A percentile compares a stretch with the other conserved stretches of the same genome.
Conservation (phyloP, 768 basidiomycete species). For the Suillus tomentosus region DNA sequence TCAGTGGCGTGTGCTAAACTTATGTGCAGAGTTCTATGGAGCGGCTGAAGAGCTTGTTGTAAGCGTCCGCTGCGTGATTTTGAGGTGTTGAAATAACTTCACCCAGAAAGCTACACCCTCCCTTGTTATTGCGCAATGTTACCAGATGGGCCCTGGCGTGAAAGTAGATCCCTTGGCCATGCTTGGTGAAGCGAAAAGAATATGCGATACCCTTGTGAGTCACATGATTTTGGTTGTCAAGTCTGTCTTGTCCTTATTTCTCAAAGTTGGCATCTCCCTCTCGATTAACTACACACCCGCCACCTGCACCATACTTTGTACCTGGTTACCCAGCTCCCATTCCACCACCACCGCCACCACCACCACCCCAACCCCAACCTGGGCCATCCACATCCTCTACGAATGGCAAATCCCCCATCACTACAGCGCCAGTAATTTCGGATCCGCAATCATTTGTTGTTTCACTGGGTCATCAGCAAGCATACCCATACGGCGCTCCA, state of each 20-base stretch:
- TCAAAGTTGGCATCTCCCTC: slow-evolving; percentile 72
- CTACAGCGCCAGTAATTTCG: slow-evolving; percentile 56
- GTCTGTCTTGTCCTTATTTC: background rate
- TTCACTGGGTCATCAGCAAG: slow-evolving; percentile 58
- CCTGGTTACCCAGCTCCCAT: slow-evolving; percentile 39
- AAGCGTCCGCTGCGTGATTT: slow-evolving; percentile 30
- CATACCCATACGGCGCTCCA: slow-evolving; percentile 36
- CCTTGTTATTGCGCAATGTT: slow-evolving; percentile 77
- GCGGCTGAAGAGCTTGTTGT: slow-evolving; percentile 85
- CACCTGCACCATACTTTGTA: slow-evolving; percentile 55
- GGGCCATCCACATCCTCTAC: slow-evolving; percentile 31
- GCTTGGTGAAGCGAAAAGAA: slow-evolving; percentile 74
- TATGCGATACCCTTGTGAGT: slow-evolving; percentile 74
- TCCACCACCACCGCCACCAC: slow-evolving; percentile 31
- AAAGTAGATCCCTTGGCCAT: slow-evolving; percentile 76
- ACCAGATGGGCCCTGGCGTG: slow-evolving; percentile 66
- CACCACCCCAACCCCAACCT: slow-evolving; percentile 41
- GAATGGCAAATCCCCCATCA: slow-evolving; percentile 36
- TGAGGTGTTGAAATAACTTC: slow-evolving; percentile 17
- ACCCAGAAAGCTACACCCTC: slow-evolving; percentile 59
- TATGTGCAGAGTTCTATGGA: slow-evolving; percentile 85
- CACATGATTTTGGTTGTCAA: background rate
- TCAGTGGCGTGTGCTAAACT: slow-evolving; percentile 80
- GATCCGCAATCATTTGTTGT: slow-evolving; percentile 76
- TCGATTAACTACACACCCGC: slow-evolving; percentile 65